A percentile compares a stretch with the other conserved stretches of the same genome.
These are phyloP conservation scores for Solanum sparsipilum DNA, from an alignment of 257 asterid species.

Conservation along the genomic window DNA sequence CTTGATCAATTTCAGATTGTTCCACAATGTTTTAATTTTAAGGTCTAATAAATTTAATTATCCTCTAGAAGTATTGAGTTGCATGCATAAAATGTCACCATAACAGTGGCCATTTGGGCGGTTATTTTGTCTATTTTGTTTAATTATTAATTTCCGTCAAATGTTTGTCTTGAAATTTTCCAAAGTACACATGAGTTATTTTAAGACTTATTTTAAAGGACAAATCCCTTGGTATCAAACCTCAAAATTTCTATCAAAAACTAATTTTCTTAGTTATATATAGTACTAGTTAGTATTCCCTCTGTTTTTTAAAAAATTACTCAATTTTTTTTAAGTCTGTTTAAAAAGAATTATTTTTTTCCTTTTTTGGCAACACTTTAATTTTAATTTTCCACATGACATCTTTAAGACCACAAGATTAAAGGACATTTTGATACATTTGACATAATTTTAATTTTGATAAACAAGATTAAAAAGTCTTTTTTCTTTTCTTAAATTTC, in stretches of 20 bases:
- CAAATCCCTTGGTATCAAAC: background rate
- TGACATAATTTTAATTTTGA: no score
- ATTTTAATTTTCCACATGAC: no score
- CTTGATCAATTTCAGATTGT: background rate
- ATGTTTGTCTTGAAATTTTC: background rate
- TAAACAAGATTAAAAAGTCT: no score
- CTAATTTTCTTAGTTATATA: background rate
- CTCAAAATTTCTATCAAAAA: background rate
- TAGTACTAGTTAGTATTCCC: no score
- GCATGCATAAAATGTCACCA: background rate
- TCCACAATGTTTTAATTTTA: background rate
- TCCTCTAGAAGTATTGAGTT: background rate
- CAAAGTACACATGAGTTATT: background rate
- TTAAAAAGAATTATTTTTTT: no score
- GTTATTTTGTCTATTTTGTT: background rate
- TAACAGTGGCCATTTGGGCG: background rate
- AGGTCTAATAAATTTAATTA: background rate
- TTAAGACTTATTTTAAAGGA: background rate
- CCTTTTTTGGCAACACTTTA: no score
- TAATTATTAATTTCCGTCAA: background rate
- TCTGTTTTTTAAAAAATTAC: no score
- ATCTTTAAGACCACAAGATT: no score
- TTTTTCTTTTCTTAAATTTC: no score
- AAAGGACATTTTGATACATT: no score
- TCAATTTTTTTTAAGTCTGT: no score